These are phyloP conservation scores for Microsporum ferrugineum DNA, from an alignment of 2,329 filamentous ascomycete species.

Conservation along the genomic window DNA sequence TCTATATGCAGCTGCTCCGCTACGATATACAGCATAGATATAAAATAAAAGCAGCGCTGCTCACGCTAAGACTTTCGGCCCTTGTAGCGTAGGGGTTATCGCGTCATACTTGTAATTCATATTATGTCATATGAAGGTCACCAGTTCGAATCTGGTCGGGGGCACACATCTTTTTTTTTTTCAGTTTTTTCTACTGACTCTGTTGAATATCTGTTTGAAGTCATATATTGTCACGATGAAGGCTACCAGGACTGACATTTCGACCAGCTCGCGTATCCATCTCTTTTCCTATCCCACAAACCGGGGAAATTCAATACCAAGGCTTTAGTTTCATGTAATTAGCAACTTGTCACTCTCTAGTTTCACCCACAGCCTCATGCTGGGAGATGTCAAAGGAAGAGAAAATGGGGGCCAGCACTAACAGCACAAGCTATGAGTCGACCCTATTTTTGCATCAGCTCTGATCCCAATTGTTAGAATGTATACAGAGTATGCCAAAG, in stretches of 20 bases:
- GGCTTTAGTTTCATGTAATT: neutral
- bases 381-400: neutral
- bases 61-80: neutral
- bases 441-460: neutral
- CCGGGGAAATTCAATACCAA: neutral
- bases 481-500: neutral
- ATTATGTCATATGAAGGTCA: slow-evolving; percentile 5
- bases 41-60: slow-evolving; percentile 10
- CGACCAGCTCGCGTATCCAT: neutral
- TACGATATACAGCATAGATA: neutral
- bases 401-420: neutral
- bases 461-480: neutral
- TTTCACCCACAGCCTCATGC: neutral
- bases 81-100: slow-evolving; percentile 5
- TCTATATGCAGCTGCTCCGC: no score
- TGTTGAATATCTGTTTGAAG: neutral
- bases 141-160: slow-evolving; percentile 4
- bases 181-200: neutral
- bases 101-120: slow-evolving; percentile 5
- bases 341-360: neutral
- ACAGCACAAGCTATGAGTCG: neutral
- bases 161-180: neutral
- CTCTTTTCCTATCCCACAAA: neutral
- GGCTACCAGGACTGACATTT: neutral
- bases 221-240: neutral